Evolutionary conservation across 306 rosid genomes (phyloP).

Genomic region (Cicer judaicum): DNA sequence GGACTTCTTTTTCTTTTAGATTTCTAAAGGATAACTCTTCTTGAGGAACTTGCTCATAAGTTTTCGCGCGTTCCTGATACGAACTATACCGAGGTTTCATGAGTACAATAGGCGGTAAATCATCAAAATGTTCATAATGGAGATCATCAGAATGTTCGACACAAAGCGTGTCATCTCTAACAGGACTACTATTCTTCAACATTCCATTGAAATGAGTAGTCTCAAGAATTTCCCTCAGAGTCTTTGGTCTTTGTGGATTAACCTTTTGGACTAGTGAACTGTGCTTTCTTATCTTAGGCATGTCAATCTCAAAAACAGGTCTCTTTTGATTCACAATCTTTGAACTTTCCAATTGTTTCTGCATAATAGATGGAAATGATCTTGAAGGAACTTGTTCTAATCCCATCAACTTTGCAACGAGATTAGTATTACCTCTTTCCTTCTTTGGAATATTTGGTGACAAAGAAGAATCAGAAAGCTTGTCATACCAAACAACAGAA

Average conservation of each 20-base stretch:
- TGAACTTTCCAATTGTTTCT: slow-evolving; percentile 56
- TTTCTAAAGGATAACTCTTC: slow-evolving; percentile 55
- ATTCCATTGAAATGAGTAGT: slow-evolving; percentile 67
- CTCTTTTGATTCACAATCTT: slow-evolving; percentile 59
- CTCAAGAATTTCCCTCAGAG: slow-evolving; percentile 76
- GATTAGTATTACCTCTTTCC: slow-evolving; percentile 60
- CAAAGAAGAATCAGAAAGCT: slow-evolving; percentile 52
- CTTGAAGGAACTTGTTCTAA: slow-evolving; percentile 64
- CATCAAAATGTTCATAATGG: slow-evolving; percentile 40
- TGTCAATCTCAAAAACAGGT: slow-evolving; percentile 58
- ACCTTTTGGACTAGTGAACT: slow-evolving; percentile 44
- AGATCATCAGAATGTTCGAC: slow-evolving; percentile 37
- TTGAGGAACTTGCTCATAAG: slow-evolving; percentile 38
- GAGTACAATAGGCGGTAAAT: slow-evolving; percentile 70
- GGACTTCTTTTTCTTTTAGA: slow-evolving; percentile 47
- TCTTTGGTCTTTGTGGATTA: slow-evolving; percentile 53
- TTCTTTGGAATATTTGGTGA: slow-evolving; percentile 55
- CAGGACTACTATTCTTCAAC: slow-evolving; percentile 51
- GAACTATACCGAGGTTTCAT: slow-evolving; percentile 68
- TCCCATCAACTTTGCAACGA: slow-evolving; percentile 94
- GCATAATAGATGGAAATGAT: slow-evolving; percentile 47
- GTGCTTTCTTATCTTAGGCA: slow-evolving; percentile 55
- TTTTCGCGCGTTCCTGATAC: slow-evolving; percentile 35
- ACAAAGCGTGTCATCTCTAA: slow-evolving; percentile 48
- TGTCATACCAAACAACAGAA: slow-evolving; percentile 49